Percentiles rank a stretch among this genome's conserved stretches.
phyloP scores from a whole-genome alignment of 2,329 filamentous ascomycete species.

The Penicillium carneum region DNA sequence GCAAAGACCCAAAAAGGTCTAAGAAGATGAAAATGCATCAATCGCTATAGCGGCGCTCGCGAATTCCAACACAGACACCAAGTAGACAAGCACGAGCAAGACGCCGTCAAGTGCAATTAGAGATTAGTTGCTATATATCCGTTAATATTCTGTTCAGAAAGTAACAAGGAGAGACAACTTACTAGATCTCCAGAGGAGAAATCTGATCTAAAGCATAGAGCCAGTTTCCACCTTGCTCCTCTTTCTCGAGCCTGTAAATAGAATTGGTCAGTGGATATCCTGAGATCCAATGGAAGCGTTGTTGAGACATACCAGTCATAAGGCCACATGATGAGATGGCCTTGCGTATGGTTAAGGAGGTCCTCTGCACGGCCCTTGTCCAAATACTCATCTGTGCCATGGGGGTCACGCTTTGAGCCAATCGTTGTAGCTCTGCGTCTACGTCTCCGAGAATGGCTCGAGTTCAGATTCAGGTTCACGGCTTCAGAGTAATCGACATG shows the following conservation, averaged over 20 bases:
- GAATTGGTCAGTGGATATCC: constrained; percentile 22
- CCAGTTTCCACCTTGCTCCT: constrained; percentile 94
- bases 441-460: constrained; percentile 46
- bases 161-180: constrained; percentile 32
- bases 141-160: constrained; percentile 29
- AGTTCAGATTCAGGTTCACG: constrained; percentile 50
- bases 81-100: constrained; percentile 8
- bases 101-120: constrained; percentile 25
- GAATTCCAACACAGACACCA: constrained; percentile 7
- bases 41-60: constrained; percentile 25
- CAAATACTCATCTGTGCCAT: constrained; percentile 75
- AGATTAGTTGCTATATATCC: constrained; percentile 40
- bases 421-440: constrained; percentile 56
- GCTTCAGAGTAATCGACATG: constrained; percentile 52
- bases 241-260: constrained; percentile 71
- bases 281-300: background rate
- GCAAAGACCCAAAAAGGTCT: background rate
- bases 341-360: constrained; percentile 81
- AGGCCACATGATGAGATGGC: constrained; percentile 87
- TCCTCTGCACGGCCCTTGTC: constrained; percentile 79
- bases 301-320: constrained; percentile 76
- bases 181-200: constrained; percentile 93
- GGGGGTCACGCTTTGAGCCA: constrained; percentile 57
- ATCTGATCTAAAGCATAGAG: constrained; percentile 95
- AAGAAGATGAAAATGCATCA: constrained; percentile 23